Evolutionary conservation across 2,329 filamentous ascomycete genomes (phyloP).

Genomic region (Chrysoporthe deuterocubensis): DNA sequence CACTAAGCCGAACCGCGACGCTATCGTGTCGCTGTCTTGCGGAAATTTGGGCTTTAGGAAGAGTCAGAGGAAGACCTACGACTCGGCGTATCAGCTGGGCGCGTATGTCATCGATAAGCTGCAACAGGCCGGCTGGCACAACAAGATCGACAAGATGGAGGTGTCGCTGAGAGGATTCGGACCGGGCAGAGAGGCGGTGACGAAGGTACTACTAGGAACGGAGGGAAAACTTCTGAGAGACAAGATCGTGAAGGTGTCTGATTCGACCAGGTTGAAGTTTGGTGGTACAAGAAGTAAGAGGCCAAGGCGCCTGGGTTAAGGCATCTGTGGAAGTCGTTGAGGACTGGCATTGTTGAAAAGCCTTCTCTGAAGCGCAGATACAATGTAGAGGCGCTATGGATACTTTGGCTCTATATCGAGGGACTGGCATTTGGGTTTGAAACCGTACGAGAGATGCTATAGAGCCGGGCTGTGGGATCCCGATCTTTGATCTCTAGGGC

Average conservation of each 20-base stretch:
- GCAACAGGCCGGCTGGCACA: constrained; percentile 77
- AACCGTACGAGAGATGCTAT: not conserved
- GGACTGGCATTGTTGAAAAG: not conserved
- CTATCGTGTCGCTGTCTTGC: constrained; percentile 78
- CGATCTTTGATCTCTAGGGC: not conserved
- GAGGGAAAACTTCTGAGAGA: constrained; percentile 78
- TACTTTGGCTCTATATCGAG: not conserved
- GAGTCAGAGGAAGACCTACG: constrained; percentile 77
- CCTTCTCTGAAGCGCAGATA: not conserved
- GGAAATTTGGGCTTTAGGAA: constrained; percentile 95
- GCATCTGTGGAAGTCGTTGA: not conserved
- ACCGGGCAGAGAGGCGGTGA: constrained; percentile 81
- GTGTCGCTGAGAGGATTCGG: constrained; percentile 86
- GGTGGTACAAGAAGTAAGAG: constrained; percentile 87
- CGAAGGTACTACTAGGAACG: constrained; percentile 84
- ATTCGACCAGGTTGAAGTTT: constrained; percentile 91
- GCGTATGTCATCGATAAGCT: constrained; percentile 84
- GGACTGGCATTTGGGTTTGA: not conserved
- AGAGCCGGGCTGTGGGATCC: not conserved
- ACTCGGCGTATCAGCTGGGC: constrained; percentile 88
- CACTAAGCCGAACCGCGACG: constrained; percentile 77
- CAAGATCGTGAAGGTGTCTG: constrained; percentile 79
- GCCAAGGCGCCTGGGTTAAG: constrained; percentile 76
- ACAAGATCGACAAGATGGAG: constrained; percentile 77
- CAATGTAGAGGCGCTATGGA: not conserved